Evolutionary conservation across 1,284 basidiomycete species (phyloP).

Genomic region (Fomes fomentarius): DNA sequence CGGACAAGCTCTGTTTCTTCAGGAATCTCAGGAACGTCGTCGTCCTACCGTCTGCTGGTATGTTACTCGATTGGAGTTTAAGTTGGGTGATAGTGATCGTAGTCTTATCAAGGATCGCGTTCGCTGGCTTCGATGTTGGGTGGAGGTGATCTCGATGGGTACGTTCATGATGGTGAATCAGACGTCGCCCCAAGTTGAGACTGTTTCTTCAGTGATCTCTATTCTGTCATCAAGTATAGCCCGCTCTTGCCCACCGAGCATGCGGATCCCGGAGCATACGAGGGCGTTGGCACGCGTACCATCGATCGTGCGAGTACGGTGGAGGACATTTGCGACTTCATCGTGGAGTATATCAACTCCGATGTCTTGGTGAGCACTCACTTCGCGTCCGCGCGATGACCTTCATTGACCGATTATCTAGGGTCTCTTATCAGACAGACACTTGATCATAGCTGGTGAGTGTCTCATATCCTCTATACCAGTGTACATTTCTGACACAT

Average conservation of each 20-base stretch:
- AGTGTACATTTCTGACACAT: neutral
- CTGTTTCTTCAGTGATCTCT: conserved; percentile 33
- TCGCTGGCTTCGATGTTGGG: conserved; percentile 70
- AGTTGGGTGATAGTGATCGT: no score
- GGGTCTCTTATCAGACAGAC: conserved; percentile 70
- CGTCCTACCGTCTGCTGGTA: conserved; percentile 71
- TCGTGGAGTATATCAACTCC: conserved; percentile 83
- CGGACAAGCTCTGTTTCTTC: conserved; percentile 59
- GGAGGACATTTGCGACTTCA: conserved; percentile 79
- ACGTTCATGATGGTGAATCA: conserved; percentile 19
- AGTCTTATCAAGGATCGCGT: conserved; percentile 49
- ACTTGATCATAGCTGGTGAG: conserved; percentile 75
- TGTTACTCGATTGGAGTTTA: no score
- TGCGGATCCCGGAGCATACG: conserved; percentile 58
- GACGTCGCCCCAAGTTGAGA: neutral
- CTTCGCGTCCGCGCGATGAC: neutral
- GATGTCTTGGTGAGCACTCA: conserved; percentile 61
- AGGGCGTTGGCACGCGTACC: conserved; percentile 31
- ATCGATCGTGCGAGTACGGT: conserved; percentile 63
- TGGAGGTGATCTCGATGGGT: conserved; percentile 81
- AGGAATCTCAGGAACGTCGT: conserved; percentile 69
- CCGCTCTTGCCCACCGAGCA: conserved; percentile 55
- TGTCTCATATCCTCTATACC: conserved; percentile 5
- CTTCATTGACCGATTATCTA: conserved; percentile 27
- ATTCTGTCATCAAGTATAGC: conserved; percentile 39